A percentile compares a stretch with the other conserved stretches of the same genome.
Conservation (phyloP, 1,284 basidiomycete species). For the Cutaneotrichosporon cavernicola region DNA sequence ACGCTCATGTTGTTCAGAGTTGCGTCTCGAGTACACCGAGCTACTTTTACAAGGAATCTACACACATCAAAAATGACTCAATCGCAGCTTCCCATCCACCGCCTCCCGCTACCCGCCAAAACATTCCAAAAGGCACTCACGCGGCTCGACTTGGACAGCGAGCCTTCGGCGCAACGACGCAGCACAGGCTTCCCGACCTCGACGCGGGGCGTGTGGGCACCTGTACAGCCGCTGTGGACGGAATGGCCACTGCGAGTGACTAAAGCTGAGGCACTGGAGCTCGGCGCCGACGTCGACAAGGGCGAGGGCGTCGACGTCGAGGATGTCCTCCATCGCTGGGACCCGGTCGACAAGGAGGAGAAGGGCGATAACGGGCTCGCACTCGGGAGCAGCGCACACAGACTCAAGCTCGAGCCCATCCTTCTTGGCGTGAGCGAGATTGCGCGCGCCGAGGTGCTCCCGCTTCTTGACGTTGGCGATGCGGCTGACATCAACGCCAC, state of each 20-base stretch:
- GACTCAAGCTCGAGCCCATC: conserved; percentile 58
- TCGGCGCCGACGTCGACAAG: conserved; percentile 60
- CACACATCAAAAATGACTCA: not conserved
- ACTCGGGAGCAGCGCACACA: conserved; percentile 50
- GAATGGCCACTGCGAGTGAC: conserved; percentile 80
- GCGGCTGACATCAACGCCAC: conserved; percentile 58
- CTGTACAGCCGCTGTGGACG: conserved; percentile 75
- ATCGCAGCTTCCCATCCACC: conserved; percentile 32
- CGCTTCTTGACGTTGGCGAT: conserved; percentile 83
- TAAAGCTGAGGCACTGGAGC: conserved; percentile 61
- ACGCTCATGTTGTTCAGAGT: not conserved
- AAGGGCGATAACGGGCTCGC: conserved; percentile 24
- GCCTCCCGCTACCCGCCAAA: conserved; percentile 37
- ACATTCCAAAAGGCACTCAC: conserved; percentile 38
- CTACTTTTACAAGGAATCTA: not conserved
- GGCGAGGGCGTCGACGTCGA: conserved; percentile 54
- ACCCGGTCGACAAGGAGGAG: conserved; percentile 39
- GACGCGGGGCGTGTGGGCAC: conserved; percentile 61
- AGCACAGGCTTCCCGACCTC: conserved; percentile 58
- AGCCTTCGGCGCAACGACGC: conserved; percentile 71
- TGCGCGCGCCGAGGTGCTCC: conserved; percentile 71
- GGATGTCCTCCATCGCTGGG: conserved; percentile 59
- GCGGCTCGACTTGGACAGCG: conserved; percentile 45
- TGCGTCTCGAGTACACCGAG: not conserved
- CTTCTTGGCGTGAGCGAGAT: conserved; percentile 67